A percentile compares a stretch with the other conserved stretches of the same genome.
phyloP scores from a whole-genome alignment of 208 protist species.

The Leishmania martiniquensis region DNA sequence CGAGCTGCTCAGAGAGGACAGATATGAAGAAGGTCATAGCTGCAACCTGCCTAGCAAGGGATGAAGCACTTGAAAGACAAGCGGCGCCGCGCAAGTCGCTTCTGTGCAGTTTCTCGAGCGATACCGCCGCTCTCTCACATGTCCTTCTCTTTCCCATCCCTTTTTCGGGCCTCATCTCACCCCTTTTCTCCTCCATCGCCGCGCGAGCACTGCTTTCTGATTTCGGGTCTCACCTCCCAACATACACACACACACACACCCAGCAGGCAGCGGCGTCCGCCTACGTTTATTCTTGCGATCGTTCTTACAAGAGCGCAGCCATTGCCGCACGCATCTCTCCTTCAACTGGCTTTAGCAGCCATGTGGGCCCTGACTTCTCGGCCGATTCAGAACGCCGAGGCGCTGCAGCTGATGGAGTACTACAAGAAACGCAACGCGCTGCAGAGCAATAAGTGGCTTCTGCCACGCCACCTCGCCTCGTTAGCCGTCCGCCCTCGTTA shows the following conservation, averaged over 20 bases:
- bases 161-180: too few species aligned
- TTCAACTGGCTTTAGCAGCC: not conserved
- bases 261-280: not conserved
- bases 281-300: not conserved
- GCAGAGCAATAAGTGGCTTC: constrained; percentile 49
- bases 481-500: constrained; percentile 30
- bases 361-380: constrained; percentile 52
- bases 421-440: constrained; percentile 24
- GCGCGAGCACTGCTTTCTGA: not conserved
- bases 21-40: too few species aligned
- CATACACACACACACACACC: too few species aligned
- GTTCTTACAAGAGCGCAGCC: too few species aligned
- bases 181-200: not conserved
- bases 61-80: not conserved
- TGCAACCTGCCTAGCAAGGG: not conserved
- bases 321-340: not conserved
- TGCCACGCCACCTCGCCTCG: constrained; percentile 33
- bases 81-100: not conserved
- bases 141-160: too few species aligned
- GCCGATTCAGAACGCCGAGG: constrained; percentile 31
- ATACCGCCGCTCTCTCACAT: too few species aligned
- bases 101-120: not conserved
- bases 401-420: constrained; percentile 17
- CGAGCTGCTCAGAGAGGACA: not conserved
- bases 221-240: not conserved